Evolutionary conservation across 495 filamentous ascomycete species (phyloP).

Genomic region (Tuber calosporum): DNA sequence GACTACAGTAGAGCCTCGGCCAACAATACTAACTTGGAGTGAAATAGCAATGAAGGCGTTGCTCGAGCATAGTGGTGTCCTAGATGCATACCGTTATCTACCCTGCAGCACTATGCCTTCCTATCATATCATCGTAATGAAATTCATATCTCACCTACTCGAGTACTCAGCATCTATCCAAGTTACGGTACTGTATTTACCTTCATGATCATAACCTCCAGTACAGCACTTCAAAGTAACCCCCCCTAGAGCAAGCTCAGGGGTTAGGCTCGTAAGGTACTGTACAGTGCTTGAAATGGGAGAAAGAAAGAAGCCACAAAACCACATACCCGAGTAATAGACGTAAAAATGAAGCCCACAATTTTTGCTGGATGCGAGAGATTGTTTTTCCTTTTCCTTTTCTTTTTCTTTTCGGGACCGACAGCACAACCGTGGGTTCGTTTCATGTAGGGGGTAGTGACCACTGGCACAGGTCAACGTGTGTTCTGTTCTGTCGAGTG

Average conservation of each 20-base stretch:
- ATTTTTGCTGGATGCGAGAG: background rate
- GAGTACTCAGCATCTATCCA: background rate
- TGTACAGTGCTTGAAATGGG: background rate
- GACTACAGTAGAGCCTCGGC: slow-evolving; percentile 46
- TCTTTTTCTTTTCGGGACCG: background rate
- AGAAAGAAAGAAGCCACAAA: background rate
- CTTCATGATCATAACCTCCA: background rate
- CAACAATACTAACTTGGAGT: background rate
- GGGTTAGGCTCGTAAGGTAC: background rate
- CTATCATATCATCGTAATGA: background rate
- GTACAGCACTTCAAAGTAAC: background rate
- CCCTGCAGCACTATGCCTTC: background rate
- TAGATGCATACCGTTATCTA: background rate
- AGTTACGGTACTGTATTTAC: background rate
- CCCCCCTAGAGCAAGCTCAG: background rate
- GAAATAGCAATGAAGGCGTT: background rate
- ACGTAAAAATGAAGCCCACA: background rate
- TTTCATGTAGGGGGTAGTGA: background rate
- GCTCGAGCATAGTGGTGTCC: background rate
- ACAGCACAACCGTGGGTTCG: background rate
- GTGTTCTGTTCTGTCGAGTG: slow-evolving; percentile 44
- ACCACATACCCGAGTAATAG: no score
- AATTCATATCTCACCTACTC: background rate
- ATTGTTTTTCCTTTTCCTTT: background rate
- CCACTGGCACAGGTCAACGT: slow-evolving; percentile 50